Evolutionary conservation across 495 filamentous ascomycete genomes (phyloP).

Genomic region (Aspergillus nanangensis): DNA sequence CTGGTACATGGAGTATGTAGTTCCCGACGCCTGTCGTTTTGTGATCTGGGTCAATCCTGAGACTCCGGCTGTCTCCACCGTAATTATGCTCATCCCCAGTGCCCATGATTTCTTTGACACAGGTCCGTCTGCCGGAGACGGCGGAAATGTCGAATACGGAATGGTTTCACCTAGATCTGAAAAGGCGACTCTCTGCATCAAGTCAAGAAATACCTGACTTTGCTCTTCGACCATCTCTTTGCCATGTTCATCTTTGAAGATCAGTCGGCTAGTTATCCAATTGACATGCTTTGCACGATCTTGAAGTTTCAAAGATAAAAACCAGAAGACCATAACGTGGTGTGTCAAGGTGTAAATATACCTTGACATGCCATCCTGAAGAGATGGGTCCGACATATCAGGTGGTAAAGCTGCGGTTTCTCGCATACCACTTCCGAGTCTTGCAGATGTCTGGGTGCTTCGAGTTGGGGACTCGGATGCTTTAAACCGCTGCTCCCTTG

Average conservation of each 20-base stretch:
- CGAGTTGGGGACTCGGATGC: constrained; percentile 31
- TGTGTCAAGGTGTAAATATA: constrained; percentile 92
- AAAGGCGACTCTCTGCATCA: constrained; percentile 89
- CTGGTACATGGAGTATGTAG: constrained; percentile 69
- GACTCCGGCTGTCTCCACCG: constrained; percentile 71
- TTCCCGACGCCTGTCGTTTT: constrained; percentile 79
- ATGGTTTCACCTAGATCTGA: constrained; percentile 67
- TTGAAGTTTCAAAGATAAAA: constrained; percentile 75
- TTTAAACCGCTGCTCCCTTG: constrained; percentile 51
- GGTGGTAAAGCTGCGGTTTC: constrained; percentile 31
- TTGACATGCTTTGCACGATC: constrained; percentile 79
- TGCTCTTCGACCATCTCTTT: constrained; percentile 82
- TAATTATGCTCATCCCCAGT: constrained; percentile 80
- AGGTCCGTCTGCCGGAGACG: constrained; percentile 59
- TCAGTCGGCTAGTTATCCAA: constrained; percentile 89
- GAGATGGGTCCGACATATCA: constrained; percentile 25
- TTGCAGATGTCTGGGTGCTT: constrained; percentile 21
- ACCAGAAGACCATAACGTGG: constrained; percentile 96
- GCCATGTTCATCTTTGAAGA: constrained; percentile 65
- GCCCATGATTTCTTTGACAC: constrained; percentile 77
- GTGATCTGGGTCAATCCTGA: constrained; percentile 76
- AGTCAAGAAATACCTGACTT: constrained; percentile 87
- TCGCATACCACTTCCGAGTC: constrained; percentile 38
- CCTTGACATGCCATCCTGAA: constrained; percentile 50
- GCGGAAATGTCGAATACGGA: constrained; percentile 51